Conservation (phyloP, 352 stramenopile genomes). For the Phytophthora europaea region DNA sequence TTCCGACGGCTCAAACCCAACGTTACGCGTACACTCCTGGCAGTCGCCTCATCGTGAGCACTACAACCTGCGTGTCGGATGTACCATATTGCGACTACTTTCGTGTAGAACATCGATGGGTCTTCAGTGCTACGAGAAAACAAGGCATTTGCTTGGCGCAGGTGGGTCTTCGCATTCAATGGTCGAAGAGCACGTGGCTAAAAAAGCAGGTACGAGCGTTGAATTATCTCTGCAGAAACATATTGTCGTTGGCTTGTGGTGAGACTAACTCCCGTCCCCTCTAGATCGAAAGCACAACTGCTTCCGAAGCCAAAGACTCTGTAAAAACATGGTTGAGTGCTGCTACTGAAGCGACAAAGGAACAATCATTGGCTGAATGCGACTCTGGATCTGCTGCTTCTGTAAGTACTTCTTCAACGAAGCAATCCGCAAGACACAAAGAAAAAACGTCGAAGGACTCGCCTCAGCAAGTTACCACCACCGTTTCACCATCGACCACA, state of each 20-base stretch:
- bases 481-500: not conserved
- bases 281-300: slow-evolving; percentile 83
- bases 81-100: slow-evolving; percentile 91
- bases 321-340: slow-evolving; percentile 59
- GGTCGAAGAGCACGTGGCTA: slow-evolving; percentile 87
- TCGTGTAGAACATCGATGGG: slow-evolving; percentile 86
- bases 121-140: slow-evolving; percentile 72
- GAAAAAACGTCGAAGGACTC: slow-evolving; percentile 2
- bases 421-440: slow-evolving; percentile 5
- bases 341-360: slow-evolving; percentile 45
- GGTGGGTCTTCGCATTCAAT: slow-evolving; percentile 79
- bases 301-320: slow-evolving; percentile 76
- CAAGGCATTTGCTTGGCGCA: slow-evolving; percentile 54
- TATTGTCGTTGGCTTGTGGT: not conserved
- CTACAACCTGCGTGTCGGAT: slow-evolving; percentile 78
- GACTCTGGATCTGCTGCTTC: not conserved
- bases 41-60: slow-evolving; percentile 72
- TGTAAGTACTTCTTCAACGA: not conserved
- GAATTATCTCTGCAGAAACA: not conserved
- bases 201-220: slow-evolving; percentile 82
- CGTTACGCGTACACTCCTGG: slow-evolving; percentile 62
- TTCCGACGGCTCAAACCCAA: slow-evolving; percentile 80
- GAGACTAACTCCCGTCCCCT: not conserved
- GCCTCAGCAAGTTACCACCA: not conserved
- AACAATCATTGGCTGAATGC: not conserved